Conservation (phyloP, 768 basidiomycete genomes). For the Suillus paluster region DNA sequence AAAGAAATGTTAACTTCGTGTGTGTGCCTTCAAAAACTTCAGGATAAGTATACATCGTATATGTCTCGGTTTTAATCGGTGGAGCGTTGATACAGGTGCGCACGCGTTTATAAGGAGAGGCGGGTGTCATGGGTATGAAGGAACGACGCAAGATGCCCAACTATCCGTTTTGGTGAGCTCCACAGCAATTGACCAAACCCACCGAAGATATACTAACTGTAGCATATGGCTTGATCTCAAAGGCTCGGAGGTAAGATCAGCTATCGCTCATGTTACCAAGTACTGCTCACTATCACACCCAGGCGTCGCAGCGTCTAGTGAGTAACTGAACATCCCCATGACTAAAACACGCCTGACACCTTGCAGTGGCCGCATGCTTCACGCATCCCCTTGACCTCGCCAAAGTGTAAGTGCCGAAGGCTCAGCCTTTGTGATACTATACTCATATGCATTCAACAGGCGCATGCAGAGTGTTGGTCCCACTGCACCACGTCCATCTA, state of each 20-base stretch:
- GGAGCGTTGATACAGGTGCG: background rate
- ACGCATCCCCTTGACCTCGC: conserved; percentile 87
- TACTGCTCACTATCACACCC: conserved; percentile 14
- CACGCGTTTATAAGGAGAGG: conserved; percentile 22
- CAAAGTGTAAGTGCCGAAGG: conserved; percentile 65
- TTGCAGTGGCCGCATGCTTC: conserved; percentile 74
- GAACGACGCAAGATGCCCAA: conserved; percentile 25
- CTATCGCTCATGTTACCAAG: background rate
- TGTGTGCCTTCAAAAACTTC: background rate
- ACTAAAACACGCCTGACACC: conserved; percentile 8
- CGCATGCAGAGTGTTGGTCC: conserved; percentile 79
- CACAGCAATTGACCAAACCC: background rate
- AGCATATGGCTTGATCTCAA: conserved; percentile 7
- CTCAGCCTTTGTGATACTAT: conserved; percentile 6
- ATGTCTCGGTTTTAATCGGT: conserved; percentile 8
- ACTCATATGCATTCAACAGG: conserved; percentile 37
- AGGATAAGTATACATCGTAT: background rate
- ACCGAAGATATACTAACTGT: background rate
- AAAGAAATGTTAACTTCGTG: background rate
- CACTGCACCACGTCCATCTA: conserved; percentile 62
- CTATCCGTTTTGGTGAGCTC: conserved; percentile 38
- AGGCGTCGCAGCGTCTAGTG: conserved; percentile 71
- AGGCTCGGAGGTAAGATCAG: conserved; percentile 66
- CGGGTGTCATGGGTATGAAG: conserved; percentile 13
- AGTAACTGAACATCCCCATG: conserved; percentile 24